Evolutionary conservation across 2,329 filamentous ascomycete species (phyloP).

Genomic region (Cordyceps cateniannulata): DNA sequence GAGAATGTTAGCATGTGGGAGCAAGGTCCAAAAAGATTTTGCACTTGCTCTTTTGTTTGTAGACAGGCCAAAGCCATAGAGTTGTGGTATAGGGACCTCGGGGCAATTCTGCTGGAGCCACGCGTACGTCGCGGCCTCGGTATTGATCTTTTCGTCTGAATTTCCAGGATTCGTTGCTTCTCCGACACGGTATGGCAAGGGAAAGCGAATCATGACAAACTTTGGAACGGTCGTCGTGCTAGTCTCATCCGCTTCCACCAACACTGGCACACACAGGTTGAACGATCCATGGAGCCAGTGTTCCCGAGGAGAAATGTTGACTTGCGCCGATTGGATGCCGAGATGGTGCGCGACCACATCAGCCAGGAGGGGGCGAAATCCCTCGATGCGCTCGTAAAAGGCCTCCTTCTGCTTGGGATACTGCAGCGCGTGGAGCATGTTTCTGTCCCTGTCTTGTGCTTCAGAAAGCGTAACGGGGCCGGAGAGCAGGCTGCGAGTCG

Average conservation of each 20-base stretch:
- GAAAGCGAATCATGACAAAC: slow-evolving; percentile 21
- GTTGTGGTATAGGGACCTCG: slow-evolving; percentile 26
- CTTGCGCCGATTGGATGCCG: not conserved
- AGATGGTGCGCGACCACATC: slow-evolving; percentile 4
- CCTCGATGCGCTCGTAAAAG: slow-evolving; percentile 14
- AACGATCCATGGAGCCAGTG: slow-evolving; percentile 24
- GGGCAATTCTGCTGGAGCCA: slow-evolving; percentile 33
- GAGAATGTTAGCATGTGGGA: not conserved
- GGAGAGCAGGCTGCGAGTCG: slow-evolving; percentile 15
- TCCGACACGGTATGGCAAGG: slow-evolving; percentile 30
- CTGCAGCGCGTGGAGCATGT: slow-evolving; percentile 14
- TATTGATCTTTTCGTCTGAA: slow-evolving; percentile 33
- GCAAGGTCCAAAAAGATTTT: not conserved
- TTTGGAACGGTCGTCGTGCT: not conserved
- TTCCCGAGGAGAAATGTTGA: slow-evolving; percentile 14
- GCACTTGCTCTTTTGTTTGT: slow-evolving; percentile 3
- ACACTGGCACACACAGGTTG: slow-evolving; percentile 26
- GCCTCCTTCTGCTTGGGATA: slow-evolving; percentile 11
- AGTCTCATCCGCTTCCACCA: not conserved
- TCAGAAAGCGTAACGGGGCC: slow-evolving; percentile 15
- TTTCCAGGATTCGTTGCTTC: slow-evolving; percentile 28
- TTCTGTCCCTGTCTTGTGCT: slow-evolving; percentile 6
- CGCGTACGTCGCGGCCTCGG: slow-evolving; percentile 32
- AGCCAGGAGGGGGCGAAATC: not conserved
- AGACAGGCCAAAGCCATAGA: slow-evolving; percentile 17